A percentile compares a stretch with the other conserved stretches of the same genome.
These are phyloP conservation scores for Uncinocarpus reesii DNA, from an alignment of 2,329 filamentous ascomycete species.

Conservation along the genomic window DNA sequence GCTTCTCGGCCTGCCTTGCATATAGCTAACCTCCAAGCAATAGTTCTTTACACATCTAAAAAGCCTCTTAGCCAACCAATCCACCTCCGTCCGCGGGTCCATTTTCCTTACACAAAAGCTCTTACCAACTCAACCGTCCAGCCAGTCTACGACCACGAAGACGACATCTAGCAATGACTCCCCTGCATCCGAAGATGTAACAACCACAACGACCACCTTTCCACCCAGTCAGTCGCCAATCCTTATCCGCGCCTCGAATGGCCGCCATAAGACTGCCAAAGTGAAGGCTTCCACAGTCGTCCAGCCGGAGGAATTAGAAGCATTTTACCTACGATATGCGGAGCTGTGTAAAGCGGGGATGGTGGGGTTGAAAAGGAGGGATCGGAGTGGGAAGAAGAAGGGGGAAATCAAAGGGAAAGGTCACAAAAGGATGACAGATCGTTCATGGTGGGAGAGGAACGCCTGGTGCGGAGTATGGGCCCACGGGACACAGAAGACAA, in stretches of 20 bases:
- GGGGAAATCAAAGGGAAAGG: slow-evolving; percentile 68
- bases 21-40: neutral
- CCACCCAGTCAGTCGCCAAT: slow-evolving; percentile 55
- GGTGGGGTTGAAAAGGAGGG: slow-evolving; percentile 80
- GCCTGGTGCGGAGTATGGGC: neutral
- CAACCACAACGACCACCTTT: slow-evolving; percentile 48
- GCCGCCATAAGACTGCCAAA: slow-evolving; percentile 55
- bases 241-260: slow-evolving; percentile 75
- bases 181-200: slow-evolving; percentile 19
- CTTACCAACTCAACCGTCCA: slow-evolving; percentile 17
- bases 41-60: slow-evolving; percentile 38
- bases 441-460: neutral
- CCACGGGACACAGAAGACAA: neutral
- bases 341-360: slow-evolving; percentile 86
- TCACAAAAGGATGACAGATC: slow-evolving; percentile 26
- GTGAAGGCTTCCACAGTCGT: slow-evolving; percentile 78
- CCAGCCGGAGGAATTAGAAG: slow-evolving; percentile 61
- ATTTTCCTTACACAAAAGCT: slow-evolving; percentile 38
- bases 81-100: slow-evolving; percentile 34
- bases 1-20: neutral
- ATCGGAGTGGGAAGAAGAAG: slow-evolving; percentile 74
- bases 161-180: slow-evolving; percentile 2
- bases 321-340: slow-evolving; percentile 75
- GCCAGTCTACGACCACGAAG: neutral
- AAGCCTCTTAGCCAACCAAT: slow-evolving; percentile 32